Percentiles rank a stretch among this genome's conserved stretches.
Conservation (phyloP, 768 basidiomycete species). For the Hydnomerulius pinastri region DNA sequence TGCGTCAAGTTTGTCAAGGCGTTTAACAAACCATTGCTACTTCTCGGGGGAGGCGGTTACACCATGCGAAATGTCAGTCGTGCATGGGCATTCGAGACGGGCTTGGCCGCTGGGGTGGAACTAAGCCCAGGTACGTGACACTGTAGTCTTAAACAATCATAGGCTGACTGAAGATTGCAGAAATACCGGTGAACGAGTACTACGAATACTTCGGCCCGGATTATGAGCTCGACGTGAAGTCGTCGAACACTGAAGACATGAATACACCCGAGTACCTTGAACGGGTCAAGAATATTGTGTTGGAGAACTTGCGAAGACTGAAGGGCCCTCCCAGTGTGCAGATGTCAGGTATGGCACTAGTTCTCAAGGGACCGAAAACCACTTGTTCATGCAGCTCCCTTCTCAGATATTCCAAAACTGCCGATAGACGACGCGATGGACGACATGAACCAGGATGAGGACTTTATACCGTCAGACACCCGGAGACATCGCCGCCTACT, state of each 20-base stretch:
- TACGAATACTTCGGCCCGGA: conserved; percentile 99
- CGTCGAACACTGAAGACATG: conserved; percentile 94
- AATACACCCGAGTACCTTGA: conserved; percentile 93
- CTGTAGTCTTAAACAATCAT: neutral
- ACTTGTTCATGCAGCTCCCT: neutral
- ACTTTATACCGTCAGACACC: conserved; percentile 73
- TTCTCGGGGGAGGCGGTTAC: conserved; percentile 97
- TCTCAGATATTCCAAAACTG: conserved; percentile 76
- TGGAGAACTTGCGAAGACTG: conserved; percentile 85
- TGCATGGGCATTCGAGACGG: conserved; percentile 98
- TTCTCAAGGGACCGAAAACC: neutral
- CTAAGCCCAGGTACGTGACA: conserved; percentile 67
- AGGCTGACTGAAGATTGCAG: conserved; percentile 41
- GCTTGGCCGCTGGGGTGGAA: conserved; percentile 96
- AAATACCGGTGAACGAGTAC: conserved; percentile 98
- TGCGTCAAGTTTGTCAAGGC: conserved; percentile 98
- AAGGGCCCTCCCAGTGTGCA: conserved; percentile 93
- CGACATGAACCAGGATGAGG: conserved; percentile 80
- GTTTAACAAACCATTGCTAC: conserved; percentile 89
- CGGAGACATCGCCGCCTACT: conserved; percentile 76
- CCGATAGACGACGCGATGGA: conserved; percentile 87
- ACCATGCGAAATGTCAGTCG: conserved; percentile 98
- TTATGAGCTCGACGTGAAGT: conserved; percentile 91
- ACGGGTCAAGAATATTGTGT: conserved; percentile 87
- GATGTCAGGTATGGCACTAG: conserved; percentile 64